Conservation (phyloP, 768 basidiomycete genomes). For the Agrocybe chaxingu region DNA sequence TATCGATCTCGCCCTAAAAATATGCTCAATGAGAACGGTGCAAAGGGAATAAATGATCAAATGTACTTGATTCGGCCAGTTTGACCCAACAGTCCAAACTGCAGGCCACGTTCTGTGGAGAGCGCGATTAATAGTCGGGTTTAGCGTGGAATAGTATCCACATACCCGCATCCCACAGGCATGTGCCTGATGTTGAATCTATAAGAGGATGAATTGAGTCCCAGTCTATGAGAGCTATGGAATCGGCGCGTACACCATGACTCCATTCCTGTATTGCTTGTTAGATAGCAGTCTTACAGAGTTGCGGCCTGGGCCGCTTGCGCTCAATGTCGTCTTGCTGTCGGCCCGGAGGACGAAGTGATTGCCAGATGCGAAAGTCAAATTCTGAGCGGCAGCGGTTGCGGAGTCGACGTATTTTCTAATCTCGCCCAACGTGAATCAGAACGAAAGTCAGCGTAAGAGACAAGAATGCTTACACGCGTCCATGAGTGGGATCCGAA, state of each 20-base stretch:
- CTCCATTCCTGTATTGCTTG: constrained; percentile 48
- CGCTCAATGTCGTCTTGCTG: constrained; percentile 38
- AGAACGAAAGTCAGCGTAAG: neutral
- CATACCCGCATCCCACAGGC: constrained; percentile 54
- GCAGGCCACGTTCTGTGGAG: constrained; percentile 45
- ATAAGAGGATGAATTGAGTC: neutral
- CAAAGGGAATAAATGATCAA: constrained; percentile 9
- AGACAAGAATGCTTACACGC: constrained; percentile 42
- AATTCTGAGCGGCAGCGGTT: constrained; percentile 49
- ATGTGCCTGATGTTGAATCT: constrained; percentile 46
- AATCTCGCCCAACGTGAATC: neutral
- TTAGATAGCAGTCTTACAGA: constrained; percentile 55
- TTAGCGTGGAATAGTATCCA: constrained; percentile 1
- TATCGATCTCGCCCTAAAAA: constrained; percentile 45
- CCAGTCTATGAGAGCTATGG: neutral
- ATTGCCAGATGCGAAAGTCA: constrained; percentile 53
- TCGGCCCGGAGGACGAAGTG: constrained; percentile 58
- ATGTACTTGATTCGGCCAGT: constrained; percentile 29
- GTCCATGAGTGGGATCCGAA: constrained; percentile 62
- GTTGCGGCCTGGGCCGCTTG: constrained; percentile 53
- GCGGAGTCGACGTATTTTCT: constrained; percentile 44
- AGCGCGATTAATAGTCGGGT: neutral
- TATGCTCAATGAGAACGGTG: neutral
- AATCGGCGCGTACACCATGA: constrained; percentile 42
- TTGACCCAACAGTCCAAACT: constrained; percentile 32